These are phyloP conservation scores for Dictyostelium purpureum DNA, from an alignment of 78 protist species.

Conservation along the genomic window DNA sequence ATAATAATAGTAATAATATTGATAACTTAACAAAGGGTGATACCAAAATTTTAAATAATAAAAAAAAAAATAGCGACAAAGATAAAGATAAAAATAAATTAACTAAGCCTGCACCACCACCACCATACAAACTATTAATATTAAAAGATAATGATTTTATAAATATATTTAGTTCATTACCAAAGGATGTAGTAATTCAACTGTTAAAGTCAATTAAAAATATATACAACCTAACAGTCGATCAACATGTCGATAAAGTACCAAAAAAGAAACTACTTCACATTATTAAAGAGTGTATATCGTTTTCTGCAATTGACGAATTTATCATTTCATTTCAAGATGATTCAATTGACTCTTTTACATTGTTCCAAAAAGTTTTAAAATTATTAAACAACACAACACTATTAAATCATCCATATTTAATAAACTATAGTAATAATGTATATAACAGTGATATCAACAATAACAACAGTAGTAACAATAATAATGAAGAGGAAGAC, in stretches of 20 bases:
- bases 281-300: constrained; percentile 41
- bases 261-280: constrained; percentile 61
- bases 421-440: neutral
- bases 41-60: no score
- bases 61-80: no score
- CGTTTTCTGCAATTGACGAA: constrained; percentile 62
- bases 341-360: neutral
- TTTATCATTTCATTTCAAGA: constrained; percentile 13
- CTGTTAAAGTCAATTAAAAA: constrained; percentile 1
- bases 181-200: constrained; percentile 46
- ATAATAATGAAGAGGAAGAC: neutral
- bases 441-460: neutral
- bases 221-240: constrained; percentile 17
- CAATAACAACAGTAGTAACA: neutral
- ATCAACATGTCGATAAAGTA: constrained; percentile 41
- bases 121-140: neutral
- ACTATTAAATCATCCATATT: neutral
- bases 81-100: no score
- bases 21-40: no score
- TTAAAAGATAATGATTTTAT: constrained; percentile 51
- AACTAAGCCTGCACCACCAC: neutral
- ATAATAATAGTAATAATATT: no score
- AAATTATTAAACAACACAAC: neutral
- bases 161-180: neutral
- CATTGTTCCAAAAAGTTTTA: neutral